Conservation (phyloP, 805 yeast genomes). For the Candida adriatica region DNA sequence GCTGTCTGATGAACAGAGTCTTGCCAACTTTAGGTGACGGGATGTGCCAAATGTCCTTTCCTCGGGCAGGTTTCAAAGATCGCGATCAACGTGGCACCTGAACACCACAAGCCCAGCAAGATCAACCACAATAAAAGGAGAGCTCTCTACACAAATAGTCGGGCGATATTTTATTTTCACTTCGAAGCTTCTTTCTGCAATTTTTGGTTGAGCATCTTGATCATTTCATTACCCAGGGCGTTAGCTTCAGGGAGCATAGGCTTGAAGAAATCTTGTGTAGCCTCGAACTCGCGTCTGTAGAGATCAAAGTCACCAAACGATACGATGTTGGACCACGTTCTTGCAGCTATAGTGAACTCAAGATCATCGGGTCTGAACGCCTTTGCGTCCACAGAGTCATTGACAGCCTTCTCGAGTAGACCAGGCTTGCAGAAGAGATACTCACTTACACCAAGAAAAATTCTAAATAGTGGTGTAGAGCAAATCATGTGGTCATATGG, state of each 20-base stretch:
- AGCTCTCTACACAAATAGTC: neutral
- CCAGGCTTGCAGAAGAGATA: conserved; percentile 82
- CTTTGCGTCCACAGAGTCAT: conserved; percentile 58
- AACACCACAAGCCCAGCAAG: neutral
- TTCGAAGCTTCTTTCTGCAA: conserved; percentile 4
- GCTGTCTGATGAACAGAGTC: too few relatives aligned
- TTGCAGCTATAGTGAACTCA: conserved; percentile 87
- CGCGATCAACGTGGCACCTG: too few relatives aligned
- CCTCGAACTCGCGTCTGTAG: conserved; percentile 67
- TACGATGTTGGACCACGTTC: conserved; percentile 79
- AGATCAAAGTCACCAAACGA: conserved; percentile 65
- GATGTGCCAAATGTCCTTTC: conserved; percentile 7
- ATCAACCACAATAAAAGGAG: neutral
- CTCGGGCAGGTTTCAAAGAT: too few relatives aligned
- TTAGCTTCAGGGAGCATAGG: conserved; percentile 89
- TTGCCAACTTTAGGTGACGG: too few relatives aligned
- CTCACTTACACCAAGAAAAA: conserved; percentile 90
- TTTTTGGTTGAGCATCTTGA: conserved; percentile 40
- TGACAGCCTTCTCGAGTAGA: conserved; percentile 71
- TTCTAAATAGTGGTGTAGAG: conserved; percentile 88
- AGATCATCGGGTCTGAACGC: conserved; percentile 83
- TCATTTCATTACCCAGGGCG: conserved; percentile 89
- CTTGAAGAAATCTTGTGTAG: conserved; percentile 74
- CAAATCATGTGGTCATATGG: conserved; percentile 98
- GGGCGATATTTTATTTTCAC: neutral